Conservation (phyloP, 1,284 basidiomycete genomes). For the Leccinum angustisporum region DNA sequence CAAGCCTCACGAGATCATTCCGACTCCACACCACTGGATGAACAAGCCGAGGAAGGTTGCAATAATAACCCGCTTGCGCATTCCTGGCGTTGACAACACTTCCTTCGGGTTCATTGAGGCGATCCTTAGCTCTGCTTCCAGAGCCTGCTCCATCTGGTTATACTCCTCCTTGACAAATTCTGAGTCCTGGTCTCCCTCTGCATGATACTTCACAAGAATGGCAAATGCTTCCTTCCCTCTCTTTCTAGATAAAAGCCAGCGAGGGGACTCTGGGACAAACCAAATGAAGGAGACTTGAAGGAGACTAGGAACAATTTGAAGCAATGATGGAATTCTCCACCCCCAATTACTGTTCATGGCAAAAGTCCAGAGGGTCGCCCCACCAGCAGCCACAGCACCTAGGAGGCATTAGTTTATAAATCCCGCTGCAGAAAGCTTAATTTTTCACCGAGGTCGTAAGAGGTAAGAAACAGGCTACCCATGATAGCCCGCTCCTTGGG, state of each 20-base stretch:
- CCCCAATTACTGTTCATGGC: constrained; percentile 48
- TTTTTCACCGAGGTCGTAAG: constrained; percentile 12
- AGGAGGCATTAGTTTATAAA: not conserved
- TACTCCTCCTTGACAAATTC: constrained; percentile 19
- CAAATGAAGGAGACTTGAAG: constrained; percentile 48
- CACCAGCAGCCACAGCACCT: constrained; percentile 17
- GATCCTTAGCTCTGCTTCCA: constrained; percentile 3
- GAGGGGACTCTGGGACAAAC: constrained; percentile 58
- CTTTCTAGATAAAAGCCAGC: constrained; percentile 58
- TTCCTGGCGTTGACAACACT: constrained; percentile 9
- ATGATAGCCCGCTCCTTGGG: constrained; percentile 23
- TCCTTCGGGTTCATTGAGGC: not conserved
- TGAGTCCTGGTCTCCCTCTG: constrained; percentile 16
- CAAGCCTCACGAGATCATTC: constrained; percentile 10
- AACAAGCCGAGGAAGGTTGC: constrained; percentile 41
- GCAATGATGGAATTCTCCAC: constrained; percentile 57
- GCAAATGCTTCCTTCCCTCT: constrained; percentile 39
- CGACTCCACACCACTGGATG: constrained; percentile 41
- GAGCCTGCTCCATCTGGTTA: constrained; percentile 53
- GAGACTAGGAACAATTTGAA: constrained; percentile 51
- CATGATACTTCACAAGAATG: constrained; percentile 20
- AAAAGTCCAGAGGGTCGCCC: constrained; percentile 50
- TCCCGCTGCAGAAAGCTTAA: not conserved
- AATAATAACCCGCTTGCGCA: constrained; percentile 13
- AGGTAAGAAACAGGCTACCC: constrained; percentile 10